phyloP scores from a whole-genome alignment of 164 flowering plant genomes.

The Umbellularia californica region DNA sequence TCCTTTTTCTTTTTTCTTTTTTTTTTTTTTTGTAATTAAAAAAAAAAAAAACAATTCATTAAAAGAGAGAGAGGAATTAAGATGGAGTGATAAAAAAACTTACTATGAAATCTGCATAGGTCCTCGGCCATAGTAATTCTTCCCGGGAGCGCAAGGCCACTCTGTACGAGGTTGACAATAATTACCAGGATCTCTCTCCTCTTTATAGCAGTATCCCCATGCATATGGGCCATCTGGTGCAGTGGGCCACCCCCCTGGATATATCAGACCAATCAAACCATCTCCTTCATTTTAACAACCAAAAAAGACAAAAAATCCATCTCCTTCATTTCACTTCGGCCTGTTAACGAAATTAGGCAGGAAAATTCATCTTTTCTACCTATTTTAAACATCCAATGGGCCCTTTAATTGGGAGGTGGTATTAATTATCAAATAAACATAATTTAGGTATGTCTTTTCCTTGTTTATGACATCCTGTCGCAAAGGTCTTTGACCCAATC shows the following conservation, averaged over 20 bases:
- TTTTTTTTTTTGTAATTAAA: no score
- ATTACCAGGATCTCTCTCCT: constrained; percentile 13
- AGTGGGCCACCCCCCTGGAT: constrained; percentile 22
- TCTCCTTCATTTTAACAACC: background rate
- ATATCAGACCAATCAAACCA: background rate
- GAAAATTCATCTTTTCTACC: background rate
- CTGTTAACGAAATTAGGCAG: no score
- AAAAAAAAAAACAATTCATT: no score
- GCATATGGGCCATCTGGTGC: constrained; percentile 32
- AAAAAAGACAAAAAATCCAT: no score
- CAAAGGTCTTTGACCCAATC: no score
- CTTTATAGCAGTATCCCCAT: constrained; percentile 28
- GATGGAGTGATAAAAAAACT: background rate
- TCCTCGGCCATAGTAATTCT: constrained; percentile 8
- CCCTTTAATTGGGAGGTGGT: background rate
- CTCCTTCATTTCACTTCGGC: no score
- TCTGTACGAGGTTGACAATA: constrained; percentile 2
- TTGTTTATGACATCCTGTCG: no score
- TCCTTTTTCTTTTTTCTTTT: no score
- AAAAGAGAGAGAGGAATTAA: no score
- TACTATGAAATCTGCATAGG: constrained; percentile 10
- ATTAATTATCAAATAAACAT: background rate
- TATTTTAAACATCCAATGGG: background rate
- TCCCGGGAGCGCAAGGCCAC: constrained; percentile 3
- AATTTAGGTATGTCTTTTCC: no score